Evolutionary conservation across 768 basidiomycete species (phyloP).

Genomic region (Asterophora parasitica): DNA sequence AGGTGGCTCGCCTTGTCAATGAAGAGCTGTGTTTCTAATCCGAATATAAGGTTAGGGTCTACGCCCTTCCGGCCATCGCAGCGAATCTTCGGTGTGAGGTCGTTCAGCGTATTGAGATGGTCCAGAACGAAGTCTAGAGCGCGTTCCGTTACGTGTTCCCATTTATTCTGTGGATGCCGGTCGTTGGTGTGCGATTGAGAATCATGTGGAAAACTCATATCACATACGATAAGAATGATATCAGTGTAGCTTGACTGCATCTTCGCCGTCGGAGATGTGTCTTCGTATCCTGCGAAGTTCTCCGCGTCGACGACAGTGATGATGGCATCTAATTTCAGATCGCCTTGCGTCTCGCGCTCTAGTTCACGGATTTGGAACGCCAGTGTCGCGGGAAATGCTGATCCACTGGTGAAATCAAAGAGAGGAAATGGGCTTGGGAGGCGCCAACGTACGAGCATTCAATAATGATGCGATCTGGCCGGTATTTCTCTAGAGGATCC

Average conservation of each 20-base stretch:
- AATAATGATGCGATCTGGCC: conserved; percentile 89
- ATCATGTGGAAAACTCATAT: background rate
- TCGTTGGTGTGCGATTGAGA: background rate
- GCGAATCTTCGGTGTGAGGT: conserved; percentile 80
- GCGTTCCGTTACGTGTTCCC: conserved; percentile 78
- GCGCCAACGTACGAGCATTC: conserved; percentile 75
- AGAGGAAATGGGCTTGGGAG: background rate
- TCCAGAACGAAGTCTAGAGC: conserved; percentile 80
- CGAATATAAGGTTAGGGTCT: conserved; percentile 78
- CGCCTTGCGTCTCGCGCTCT: conserved; percentile 68
- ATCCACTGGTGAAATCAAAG: conserved; percentile 51
- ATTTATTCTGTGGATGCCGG: conserved; percentile 65
- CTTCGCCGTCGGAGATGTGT: conserved; percentile 84
- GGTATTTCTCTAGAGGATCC: conserved; percentile 57
- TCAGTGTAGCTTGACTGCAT: conserved; percentile 97
- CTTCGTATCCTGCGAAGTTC: conserved; percentile 92
- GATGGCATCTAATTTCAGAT: conserved; percentile 84
- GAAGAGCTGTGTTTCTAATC: conserved; percentile 84
- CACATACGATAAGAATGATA: conserved; percentile 72
- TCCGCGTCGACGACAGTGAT: conserved; percentile 89
- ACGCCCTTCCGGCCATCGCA: conserved; percentile 62
- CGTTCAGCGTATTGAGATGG: conserved; percentile 85
- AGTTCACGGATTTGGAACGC: conserved; percentile 93
- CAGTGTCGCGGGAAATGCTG: conserved; percentile 92
- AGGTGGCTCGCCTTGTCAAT: conserved; percentile 20